Percentiles rank a stretch among this genome's conserved stretches.
phyloP scores from a whole-genome alignment of 257 asterid species.

The Nicotiana tabacum region DNA sequence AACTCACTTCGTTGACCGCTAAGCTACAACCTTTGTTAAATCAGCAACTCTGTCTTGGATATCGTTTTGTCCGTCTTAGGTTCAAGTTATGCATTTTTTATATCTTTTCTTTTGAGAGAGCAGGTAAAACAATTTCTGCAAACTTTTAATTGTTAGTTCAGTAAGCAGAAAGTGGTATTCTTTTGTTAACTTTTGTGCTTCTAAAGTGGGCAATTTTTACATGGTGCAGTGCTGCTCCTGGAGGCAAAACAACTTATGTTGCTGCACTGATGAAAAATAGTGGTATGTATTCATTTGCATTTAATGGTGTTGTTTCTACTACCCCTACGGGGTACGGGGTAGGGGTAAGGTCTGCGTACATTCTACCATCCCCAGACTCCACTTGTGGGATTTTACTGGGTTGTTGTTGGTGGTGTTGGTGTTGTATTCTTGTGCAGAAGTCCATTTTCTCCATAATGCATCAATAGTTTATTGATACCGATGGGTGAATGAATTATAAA shows the following conservation, averaged over 20 bases:
- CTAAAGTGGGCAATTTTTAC: constrained; percentile 20
- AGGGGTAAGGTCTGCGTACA: too few relatives aligned
- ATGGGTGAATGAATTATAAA: background rate
- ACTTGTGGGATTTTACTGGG: too few relatives aligned
- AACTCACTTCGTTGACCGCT: too few relatives aligned
- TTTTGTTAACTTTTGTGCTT: constrained; percentile 6
- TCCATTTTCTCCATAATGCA: background rate
- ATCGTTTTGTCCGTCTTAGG: background rate
- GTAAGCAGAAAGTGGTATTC: background rate
- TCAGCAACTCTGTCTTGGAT: background rate
- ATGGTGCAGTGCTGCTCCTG: constrained; percentile 89
- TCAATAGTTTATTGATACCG: background rate
- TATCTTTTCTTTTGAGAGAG: background rate
- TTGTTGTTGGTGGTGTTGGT: background rate
- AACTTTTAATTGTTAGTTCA: background rate
- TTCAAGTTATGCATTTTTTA: background rate
- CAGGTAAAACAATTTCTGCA: background rate
- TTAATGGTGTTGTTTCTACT: background rate
- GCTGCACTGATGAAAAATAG: constrained; percentile 96
- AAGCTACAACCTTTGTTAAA: background rate
- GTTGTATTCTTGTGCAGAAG: background rate
- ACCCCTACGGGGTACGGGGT: too few relatives aligned
- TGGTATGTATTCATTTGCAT: constrained; percentile 41
- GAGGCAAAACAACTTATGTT: constrained; percentile 93
- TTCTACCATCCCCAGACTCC: too few relatives aligned